These are phyloP conservation scores for bread wheat (Triticum aestivum) DNA, from an alignment of 176 grass and related monocot genomes.

Conservation along the genomic window IWGSC_CS_RefSeq_v2.1 NC_057803.1:384879922-384880421, in stretches of 20 bases:
- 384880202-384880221: neutral
- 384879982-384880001: conserved; percentile 90
- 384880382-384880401: neutral
- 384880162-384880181: neutral
- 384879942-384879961: conserved; percentile 48
- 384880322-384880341: conserved; percentile 74
- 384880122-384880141: conserved; percentile 77
- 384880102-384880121: conserved; percentile 91
- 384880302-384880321: conserved; percentile 88
- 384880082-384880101: conserved; percentile 88
- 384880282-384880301: conserved; percentile 86
- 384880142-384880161: conserved; percentile 84
- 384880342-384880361: conserved; percentile 85
- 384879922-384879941: neutral
- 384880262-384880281: conserved; percentile 48
- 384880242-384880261: conserved; percentile 39
- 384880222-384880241: neutral
- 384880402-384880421: neutral
- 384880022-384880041: neutral
- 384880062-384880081: conserved; percentile 63
- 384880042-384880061: neutral
- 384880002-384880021: conserved; percentile 50
- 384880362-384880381: neutral
- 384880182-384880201: neutral
- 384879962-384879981: conserved; percentile 69